A percentile compares a stretch with the other conserved stretches of the same genome.
Conservation (phyloP, 129 eudicot species). For the Chrysanthemum lavandulifolium region DNA sequence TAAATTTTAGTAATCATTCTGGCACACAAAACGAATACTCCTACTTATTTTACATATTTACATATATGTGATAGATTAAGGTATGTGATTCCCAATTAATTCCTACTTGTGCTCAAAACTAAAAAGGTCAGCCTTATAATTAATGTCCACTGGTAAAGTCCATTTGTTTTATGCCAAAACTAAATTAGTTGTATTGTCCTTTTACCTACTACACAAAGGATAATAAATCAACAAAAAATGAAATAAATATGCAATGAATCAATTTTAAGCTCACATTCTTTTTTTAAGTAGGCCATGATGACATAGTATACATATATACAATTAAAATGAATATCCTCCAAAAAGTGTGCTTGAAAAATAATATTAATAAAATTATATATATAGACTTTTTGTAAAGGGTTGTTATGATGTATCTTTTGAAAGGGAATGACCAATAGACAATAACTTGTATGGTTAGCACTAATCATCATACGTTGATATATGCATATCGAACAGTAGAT, state of each 20-base stretch:
- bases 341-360: constrained; percentile 2
- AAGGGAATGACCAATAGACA: constrained; percentile 17
- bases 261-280: too few species aligned
- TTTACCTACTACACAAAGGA: too few species aligned
- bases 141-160: constrained; percentile 31
- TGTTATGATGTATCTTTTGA: constrained; percentile 27
- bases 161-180: constrained; percentile 25
- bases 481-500: constrained; percentile 16
- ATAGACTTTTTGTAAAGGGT: constrained; percentile 28
- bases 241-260: too few species aligned
- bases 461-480: constrained; percentile 17
- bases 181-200: background rate
- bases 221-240: too few species aligned
- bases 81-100: constrained; percentile 26
- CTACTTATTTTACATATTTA: too few species aligned
- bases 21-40: background rate
- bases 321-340: background rate
- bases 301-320: background rate
- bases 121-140: constrained; percentile 32
- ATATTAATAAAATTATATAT: background rate
- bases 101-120: constrained; percentile 9
- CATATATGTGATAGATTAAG: background rate
- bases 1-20: background rate
- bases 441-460: constrained; percentile 27
- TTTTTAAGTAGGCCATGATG: background rate